Evolutionary conservation across 2,329 filamentous ascomycete species (phyloP).

Genomic region (Cercospora sp.): DNA sequence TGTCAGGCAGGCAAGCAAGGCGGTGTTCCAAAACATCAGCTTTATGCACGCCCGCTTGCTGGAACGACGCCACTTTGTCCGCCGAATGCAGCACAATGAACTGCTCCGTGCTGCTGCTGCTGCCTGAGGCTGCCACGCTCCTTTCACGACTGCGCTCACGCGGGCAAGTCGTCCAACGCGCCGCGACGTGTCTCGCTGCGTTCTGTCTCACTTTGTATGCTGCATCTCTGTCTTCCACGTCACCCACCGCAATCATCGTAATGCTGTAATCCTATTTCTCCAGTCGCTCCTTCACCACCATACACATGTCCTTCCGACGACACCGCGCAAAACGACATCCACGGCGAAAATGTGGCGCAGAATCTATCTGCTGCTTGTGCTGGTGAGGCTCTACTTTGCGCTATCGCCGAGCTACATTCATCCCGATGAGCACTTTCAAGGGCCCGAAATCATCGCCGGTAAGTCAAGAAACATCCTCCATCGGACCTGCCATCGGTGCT

Average conservation of each 20-base stretch:
- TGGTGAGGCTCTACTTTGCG: constrained; percentile 90
- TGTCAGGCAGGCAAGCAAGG: not conserved
- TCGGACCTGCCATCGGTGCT: not conserved
- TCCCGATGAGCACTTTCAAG: constrained; percentile 98
- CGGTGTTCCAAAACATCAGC: not conserved
- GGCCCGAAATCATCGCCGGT: constrained; percentile 96
- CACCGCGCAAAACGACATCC: not conserved
- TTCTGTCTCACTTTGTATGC: not conserved
- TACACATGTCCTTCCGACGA: constrained; percentile 1
- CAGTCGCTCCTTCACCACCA: constrained; percentile 6
- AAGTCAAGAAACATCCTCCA: not conserved
- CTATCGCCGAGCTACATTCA: constrained; percentile 94
- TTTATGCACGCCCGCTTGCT: not conserved
- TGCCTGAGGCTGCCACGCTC: not conserved
- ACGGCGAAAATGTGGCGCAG: constrained; percentile 76
- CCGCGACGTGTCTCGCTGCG: constrained; percentile 1
- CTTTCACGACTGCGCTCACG: not conserved
- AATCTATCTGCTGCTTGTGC: constrained; percentile 77
- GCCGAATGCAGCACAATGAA: not conserved
- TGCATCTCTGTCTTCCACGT: not conserved
- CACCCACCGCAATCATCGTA: not conserved
- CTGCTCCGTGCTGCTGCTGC: not conserved
- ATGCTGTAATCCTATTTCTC: constrained; percentile 6
- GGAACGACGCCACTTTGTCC: not conserved
- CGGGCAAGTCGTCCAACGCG: not conserved